Evolutionary conservation across 768 basidiomycete genomes (phyloP), one percentile per base, ranked within the genome.

Genomic region (Rhodotorula paludigena): DNA sequence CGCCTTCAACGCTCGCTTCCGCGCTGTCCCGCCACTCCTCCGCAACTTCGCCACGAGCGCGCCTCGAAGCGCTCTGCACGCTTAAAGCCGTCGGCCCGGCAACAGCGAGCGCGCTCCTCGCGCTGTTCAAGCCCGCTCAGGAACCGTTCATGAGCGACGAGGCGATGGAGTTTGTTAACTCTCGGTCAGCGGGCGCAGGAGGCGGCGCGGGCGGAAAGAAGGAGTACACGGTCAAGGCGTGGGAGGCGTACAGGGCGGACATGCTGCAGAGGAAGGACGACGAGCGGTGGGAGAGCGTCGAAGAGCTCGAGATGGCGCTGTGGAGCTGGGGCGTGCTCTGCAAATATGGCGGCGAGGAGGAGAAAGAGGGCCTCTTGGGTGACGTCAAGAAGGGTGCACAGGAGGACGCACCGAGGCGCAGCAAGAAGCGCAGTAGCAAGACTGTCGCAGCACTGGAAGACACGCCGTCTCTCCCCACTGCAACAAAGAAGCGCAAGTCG

Each of bases 31-130:
- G 20, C 28, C 35, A 36, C 41, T 23, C 60, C 4, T 18, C 36
- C 23, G 18, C 41, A 9, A 20, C 39, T 23, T 55, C 10, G 8
- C 35, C 9, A 12, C 30, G 38, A 42, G 12, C 25, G 23, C 56
- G 63, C 15, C 54, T 74, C 39, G 38, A 44, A 23, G 28, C 28
- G 12, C 53, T 72, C 10, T 63, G 49, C 36, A 35, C 36, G 12
- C 66, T 74, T 2, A 65, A 65, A 28, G 74, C 65, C 20, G 55
- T 74, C 33, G 74, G 74, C 0, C 74, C 74, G 0, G 74, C 74
- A 2, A 74, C 74, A 7, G 74, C 74, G 6, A 66, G 66, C 1
- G 74, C 71, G 0, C 54, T 74, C n/a, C 64, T 74, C 2, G 53
- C 68, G 1, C n/a, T 58, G 18, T 64, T 11, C 39, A 5, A 54